Conservation (phyloP, 768 basidiomycete genomes). For the Hypholoma sublateritium region DNA sequence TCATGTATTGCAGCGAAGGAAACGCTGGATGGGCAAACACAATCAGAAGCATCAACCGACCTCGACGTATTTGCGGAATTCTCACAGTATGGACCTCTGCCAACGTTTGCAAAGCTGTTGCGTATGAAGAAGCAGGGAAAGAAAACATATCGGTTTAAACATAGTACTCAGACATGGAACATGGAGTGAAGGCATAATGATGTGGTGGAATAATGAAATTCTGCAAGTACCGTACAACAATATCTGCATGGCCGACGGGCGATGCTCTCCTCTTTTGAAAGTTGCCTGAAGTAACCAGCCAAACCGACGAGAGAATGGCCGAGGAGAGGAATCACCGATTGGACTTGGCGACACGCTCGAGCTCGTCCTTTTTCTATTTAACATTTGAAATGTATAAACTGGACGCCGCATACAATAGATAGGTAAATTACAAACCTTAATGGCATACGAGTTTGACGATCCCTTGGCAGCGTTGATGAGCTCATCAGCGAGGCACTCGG, state of each 20-base stretch:
- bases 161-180: slow-evolving; percentile 22
- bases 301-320: slow-evolving; percentile 18
- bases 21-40: no score
- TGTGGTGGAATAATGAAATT: slow-evolving; percentile 16
- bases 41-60: no score
- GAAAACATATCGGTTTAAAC: slow-evolving; percentile 21
- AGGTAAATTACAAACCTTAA: slow-evolving; percentile 67
- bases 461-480: slow-evolving; percentile 99
- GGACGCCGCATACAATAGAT: background rate
- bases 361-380: slow-evolving; percentile 94
- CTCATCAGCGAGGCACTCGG: slow-evolving; percentile 98
- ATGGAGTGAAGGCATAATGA: slow-evolving; percentile 17
- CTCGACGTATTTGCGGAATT: no score
- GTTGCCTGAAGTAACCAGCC: slow-evolving; percentile 24
- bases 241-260: slow-evolving; percentile 13
- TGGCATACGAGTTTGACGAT: slow-evolving; percentile 99
- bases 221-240: slow-evolving; percentile 15
- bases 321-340: slow-evolving; percentile 77
- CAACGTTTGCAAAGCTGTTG: background rate
- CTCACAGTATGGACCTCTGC: background rate
- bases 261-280: slow-evolving; percentile 20
- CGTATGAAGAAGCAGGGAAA: slow-evolving; percentile 6
- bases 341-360: slow-evolving; percentile 99
- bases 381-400: slow-evolving; percentile 10
- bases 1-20: no score